Percentiles rank a stretch among this genome's conserved stretches.
phyloP scores from a whole-genome alignment of 805 yeast species.

The Brettanomyces nanus region DNA sequence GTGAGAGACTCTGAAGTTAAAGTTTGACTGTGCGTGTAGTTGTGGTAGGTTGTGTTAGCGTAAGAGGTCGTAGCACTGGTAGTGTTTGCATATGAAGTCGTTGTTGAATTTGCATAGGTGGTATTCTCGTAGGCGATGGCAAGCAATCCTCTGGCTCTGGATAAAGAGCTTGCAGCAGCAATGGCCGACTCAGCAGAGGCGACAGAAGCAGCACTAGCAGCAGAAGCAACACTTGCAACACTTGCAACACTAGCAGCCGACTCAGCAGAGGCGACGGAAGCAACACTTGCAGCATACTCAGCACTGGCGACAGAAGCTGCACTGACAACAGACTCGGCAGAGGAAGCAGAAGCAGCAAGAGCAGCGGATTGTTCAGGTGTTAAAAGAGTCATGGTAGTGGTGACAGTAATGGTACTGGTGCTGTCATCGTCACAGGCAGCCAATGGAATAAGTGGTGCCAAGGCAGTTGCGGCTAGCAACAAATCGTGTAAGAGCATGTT shows the following conservation, averaged over 20 bases:
- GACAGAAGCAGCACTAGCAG: constrained; percentile 13
- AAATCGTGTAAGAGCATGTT: constrained; percentile 22
- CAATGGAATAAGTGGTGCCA: constrained; percentile 10
- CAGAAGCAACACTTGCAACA: constrained; percentile 14
- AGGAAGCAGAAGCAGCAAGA: constrained; percentile 16
- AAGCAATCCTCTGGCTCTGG: constrained; percentile 30
- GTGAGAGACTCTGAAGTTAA: background rate
- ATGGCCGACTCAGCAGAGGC: constrained; percentile 19
- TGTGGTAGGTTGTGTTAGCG: constrained; percentile 3
- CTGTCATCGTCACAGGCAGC: constrained; percentile 30
- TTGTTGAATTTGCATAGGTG: constrained; percentile 14
- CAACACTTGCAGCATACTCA: constrained; percentile 24
- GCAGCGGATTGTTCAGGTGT: constrained; percentile 38
- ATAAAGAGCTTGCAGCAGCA: constrained; percentile 18
- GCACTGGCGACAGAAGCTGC: constrained; percentile 29
- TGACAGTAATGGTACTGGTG: constrained; percentile 35
- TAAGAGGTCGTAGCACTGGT: constrained; percentile 1
- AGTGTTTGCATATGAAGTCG: background rate
- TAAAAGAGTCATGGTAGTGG: constrained; percentile 38
- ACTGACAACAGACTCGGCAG: constrained; percentile 24
- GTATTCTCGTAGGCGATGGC: constrained; percentile 34
- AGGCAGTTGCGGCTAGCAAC: constrained; percentile 17
- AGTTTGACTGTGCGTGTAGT: constrained; percentile 3
- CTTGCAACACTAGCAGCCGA: constrained; percentile 14
- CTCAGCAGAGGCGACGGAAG: constrained; percentile 17